Conservation (phyloP, 2,329 filamentous ascomycete genomes). For the Endoconidiophora polonica region DNA sequence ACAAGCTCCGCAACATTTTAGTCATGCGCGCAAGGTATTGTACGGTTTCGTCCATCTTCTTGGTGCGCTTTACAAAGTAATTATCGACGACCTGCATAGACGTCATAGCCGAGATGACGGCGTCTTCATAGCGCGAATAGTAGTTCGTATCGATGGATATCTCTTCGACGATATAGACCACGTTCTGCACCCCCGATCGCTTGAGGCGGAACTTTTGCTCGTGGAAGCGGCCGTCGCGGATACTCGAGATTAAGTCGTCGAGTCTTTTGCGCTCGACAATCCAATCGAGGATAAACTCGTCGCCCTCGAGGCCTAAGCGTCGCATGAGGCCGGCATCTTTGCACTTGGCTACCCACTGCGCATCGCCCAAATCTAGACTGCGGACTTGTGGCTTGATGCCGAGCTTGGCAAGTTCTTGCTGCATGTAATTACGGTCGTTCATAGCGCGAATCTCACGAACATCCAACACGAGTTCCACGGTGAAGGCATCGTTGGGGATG, state of each 20-base stretch:
- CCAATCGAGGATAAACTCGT: conserved; percentile 62
- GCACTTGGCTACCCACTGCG: conserved; percentile 63
- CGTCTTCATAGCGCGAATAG: conserved; percentile 43
- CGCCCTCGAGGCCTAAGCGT: conserved; percentile 41
- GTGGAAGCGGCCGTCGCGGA: conserved; percentile 68
- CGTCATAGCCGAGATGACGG: conserved; percentile 55
- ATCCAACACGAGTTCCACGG: conserved; percentile 57
- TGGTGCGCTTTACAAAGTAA: conserved; percentile 62
- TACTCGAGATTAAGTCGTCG: conserved; percentile 63
- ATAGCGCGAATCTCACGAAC: conserved; percentile 57
- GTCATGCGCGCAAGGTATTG: conserved; percentile 61
- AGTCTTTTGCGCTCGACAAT: conserved; percentile 68
- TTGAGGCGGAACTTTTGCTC: conserved; percentile 71
- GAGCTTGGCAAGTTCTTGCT: conserved; percentile 50
- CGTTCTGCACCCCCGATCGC: conserved; percentile 56
- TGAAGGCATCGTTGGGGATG: conserved; percentile 37
- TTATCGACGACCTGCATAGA: conserved; percentile 64
- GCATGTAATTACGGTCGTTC: conserved; percentile 61
- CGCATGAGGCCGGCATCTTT: conserved; percentile 40
- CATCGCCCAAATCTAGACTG: conserved; percentile 55
- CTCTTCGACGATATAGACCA: conserved; percentile 66
- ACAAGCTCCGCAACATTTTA: conserved; percentile 45
- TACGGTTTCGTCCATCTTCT: conserved; percentile 62
- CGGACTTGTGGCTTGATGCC: conserved; percentile 51
- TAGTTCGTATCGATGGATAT: conserved; percentile 41